phyloP scores from a whole-genome alignment of 2,329 filamentous ascomycete genomes.

The Westerdykella sp. region DNA sequence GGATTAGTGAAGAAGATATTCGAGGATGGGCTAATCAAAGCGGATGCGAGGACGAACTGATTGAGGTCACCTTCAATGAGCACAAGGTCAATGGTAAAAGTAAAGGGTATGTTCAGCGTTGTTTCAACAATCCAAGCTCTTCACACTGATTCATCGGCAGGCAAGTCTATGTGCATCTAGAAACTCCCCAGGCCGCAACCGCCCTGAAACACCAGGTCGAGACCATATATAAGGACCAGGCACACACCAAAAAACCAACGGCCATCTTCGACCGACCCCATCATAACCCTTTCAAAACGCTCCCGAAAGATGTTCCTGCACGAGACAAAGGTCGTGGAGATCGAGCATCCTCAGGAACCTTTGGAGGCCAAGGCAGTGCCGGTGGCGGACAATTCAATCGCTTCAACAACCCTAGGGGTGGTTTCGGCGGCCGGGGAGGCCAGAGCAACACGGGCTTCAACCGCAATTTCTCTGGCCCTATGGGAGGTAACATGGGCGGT shows the following conservation, averaged over 20 bases:
- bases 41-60: constrained; percentile 76
- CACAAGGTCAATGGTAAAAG: constrained; percentile 99
- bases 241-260: constrained; percentile 58
- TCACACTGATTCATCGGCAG: constrained; percentile 29
- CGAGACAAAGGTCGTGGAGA: constrained; percentile 61
- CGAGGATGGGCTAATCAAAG: constrained; percentile 77
- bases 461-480: constrained; percentile 34
- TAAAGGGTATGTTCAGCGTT: constrained; percentile 65
- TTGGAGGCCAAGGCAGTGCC: constrained; percentile 48
- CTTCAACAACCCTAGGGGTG: constrained; percentile 28
- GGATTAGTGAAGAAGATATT: constrained; percentile 85
- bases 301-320: constrained; percentile 79
- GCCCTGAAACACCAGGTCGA: constrained; percentile 80
- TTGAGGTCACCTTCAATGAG: constrained; percentile 93
- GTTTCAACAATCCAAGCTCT: background rate
- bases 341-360: constrained; percentile 42
- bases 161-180: constrained; percentile 79
- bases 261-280: constrained; percentile 70
- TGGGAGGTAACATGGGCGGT: constrained; percentile 41
- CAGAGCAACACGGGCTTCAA: constrained; percentile 25
- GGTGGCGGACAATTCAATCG: constrained; percentile 35
- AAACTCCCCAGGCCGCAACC: constrained; percentile 74
- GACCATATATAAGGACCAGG: constrained; percentile 52
- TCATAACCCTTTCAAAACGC: constrained; percentile 81
- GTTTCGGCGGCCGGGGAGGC: constrained; percentile 27